phyloP scores from a whole-genome alignment of 2,329 filamentous ascomycete genomes.

The Fusarium torreyae region DNA sequence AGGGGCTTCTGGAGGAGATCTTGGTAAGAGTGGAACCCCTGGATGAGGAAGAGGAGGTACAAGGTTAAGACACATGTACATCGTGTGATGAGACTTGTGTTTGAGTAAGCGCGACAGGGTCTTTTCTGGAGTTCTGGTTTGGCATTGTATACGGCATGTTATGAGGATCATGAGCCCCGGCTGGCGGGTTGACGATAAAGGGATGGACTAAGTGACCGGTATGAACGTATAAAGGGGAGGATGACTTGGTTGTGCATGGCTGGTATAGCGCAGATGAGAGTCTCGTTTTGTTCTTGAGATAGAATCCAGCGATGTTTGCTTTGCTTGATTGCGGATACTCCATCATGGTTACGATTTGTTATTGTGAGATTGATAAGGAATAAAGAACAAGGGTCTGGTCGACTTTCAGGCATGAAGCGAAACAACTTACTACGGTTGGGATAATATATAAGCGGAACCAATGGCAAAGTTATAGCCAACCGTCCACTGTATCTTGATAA shows the following conservation, averaged over 20 bases:
- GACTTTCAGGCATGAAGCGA: neutral
- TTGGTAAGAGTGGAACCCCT: constrained; percentile 91
- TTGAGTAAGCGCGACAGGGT: constrained; percentile 12
- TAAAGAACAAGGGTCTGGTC: neutral
- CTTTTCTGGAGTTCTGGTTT: constrained; percentile 39
- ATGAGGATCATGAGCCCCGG: constrained; percentile 30
- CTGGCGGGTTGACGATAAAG: constrained; percentile 21
- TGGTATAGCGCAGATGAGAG: constrained; percentile 15
- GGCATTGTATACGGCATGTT: constrained; percentile 38
- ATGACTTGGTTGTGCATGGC: constrained; percentile 14
- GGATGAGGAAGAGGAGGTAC: constrained; percentile 74
- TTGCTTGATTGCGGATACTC: constrained; percentile 1
- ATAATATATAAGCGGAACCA: neutral
- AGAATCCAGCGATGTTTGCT: neutral
- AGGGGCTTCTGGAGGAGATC: constrained; percentile 94
- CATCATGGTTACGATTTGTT: constrained; percentile 6
- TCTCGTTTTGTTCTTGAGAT: constrained; percentile 15
- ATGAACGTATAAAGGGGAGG: constrained; percentile 19
- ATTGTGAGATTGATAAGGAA: neutral
- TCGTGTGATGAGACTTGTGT: constrained; percentile 1
- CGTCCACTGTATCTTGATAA: neutral
- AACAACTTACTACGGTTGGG: neutral
- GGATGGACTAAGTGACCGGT: constrained; percentile 17
- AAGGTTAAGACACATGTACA: constrained; percentile 23
- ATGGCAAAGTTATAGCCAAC: neutral